Evolutionary conservation across 441 rosid species (phyloP).

Genomic region (Melastoma candidum): DNA sequence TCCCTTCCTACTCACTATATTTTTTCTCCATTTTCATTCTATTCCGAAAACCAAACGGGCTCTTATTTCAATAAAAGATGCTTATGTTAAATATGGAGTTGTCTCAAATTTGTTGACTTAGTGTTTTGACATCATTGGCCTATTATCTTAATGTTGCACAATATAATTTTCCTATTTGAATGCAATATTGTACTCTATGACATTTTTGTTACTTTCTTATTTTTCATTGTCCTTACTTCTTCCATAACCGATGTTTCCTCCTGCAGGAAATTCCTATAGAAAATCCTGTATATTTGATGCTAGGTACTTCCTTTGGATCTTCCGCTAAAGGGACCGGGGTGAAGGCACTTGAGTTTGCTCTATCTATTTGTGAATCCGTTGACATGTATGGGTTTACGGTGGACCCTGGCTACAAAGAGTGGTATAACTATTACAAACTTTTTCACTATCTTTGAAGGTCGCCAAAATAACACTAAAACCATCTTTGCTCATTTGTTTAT

Average conservation of each 20-base stretch:
- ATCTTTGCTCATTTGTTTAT: no score
- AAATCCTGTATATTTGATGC: constrained; percentile 83
- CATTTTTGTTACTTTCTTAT: background rate
- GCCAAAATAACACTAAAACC: no score
- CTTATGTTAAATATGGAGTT: no score
- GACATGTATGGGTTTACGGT: constrained; percentile 98
- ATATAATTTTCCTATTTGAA: no score
- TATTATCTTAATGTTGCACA: no score
- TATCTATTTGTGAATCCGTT: constrained; percentile 78
- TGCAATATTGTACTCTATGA: background rate
- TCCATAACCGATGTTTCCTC: constrained; percentile 1
- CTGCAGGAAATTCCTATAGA: constrained; percentile 87
- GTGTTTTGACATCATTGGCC: no score
- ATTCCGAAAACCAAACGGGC: no score
- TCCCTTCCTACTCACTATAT: no score
- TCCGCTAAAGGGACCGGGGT: constrained; percentile 98
- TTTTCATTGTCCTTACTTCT: background rate
- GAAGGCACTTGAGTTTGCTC: constrained; percentile 95
- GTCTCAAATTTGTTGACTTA: no score
- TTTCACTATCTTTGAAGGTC: no score
- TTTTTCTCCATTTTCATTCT: no score
- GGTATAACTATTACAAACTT: constrained; percentile 32
- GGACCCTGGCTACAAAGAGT: constrained; percentile 93
- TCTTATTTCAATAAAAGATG: no score
- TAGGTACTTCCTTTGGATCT: constrained; percentile 92